A percentile compares a stretch with the other conserved stretches of the same genome.
These are phyloP conservation scores for Vitis rotundifolia DNA, from an alignment of 164 flowering plant genomes.

Conservation along the genomic window DNA sequence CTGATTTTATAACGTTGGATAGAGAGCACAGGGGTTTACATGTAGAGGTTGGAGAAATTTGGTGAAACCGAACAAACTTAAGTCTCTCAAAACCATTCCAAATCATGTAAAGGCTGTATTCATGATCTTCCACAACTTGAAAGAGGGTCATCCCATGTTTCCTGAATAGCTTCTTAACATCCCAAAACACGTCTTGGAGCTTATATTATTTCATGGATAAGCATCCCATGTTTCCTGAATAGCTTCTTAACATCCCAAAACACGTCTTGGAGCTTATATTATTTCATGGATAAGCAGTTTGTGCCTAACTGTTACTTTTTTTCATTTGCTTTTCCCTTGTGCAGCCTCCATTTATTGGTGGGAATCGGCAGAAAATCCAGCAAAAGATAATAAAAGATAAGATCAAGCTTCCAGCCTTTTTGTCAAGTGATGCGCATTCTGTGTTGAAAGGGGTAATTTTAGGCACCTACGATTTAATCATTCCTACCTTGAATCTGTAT, in stretches of 20 bases:
- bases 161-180: not conserved
- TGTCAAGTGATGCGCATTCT: slow-evolving; percentile 89
- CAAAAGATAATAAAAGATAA: slow-evolving; percentile 88
- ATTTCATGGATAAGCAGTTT: too few species aligned
- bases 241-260: not conserved
- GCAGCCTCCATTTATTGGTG: slow-evolving; percentile 82
- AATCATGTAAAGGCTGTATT: too few species aligned
- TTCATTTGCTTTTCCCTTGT: slow-evolving; percentile 7
- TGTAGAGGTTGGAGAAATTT: too few species aligned
- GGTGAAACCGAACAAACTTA: too few species aligned
- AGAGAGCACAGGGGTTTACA: too few species aligned
- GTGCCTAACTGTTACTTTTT: not conserved
- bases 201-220: too few species aligned
- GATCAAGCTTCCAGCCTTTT: slow-evolving; percentile 74
- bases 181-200: not conserved
- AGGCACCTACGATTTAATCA: too few species aligned
- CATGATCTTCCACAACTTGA: not conserved
- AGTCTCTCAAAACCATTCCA: too few species aligned
- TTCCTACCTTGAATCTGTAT: too few species aligned
- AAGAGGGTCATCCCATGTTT: not conserved
- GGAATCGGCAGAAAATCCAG: slow-evolving; percentile 78
- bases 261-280: not conserved
- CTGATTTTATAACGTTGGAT: too few species aligned
- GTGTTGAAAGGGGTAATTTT: slow-evolving; percentile 75
- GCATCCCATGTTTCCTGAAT: too few species aligned